Evolutionary conservation across 345 rosid species (phyloP), one percentile per base, ranked within the genome.

Genomic region (Citropsis articulata): DNA sequence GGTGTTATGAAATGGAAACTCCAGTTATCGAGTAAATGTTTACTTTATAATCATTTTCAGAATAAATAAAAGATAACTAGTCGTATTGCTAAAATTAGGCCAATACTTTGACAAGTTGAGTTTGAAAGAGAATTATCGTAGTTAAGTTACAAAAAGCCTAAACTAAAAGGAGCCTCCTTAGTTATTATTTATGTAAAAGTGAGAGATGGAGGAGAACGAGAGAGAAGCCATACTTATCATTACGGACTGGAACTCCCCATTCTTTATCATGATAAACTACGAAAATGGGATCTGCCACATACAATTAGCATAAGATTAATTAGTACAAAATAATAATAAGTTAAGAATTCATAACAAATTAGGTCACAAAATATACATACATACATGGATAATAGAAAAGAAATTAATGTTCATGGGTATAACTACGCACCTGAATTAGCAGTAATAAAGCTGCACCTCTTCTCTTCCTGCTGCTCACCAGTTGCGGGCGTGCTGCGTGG

Each of bases 231-330:
- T 81, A 90, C 93, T 82, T 78, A 70, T 89, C 89, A 81, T 90
- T 86, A 53, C 84, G 94, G 66, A 80, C 82, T 9, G 94, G 92
- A 73, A 83, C 94, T 76, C 94, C 94, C 94, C 94, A 90, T 85
- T 89, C 92, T 72, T 86, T 81, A 61, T 90, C 94, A 80, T 90
- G 94, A 70, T 90, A 90, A 77, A 88, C 85, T 55, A 89, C 85
- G 27, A 87, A 90, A 66, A 85, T 81, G 75, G 92, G 92, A 86
- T 90, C 93, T 90, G 69, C 21, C 61, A 30, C 79, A 71, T 24
- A 18, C 16, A 16, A 3, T 40, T 45, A 13, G 50, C 5, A 48
- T 6, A 50, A 30, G 35, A 35, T 50, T 42, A 42, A 42, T 42
- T 13, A 42, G 50, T 12, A 4, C 8, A 4, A 27, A 62, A 24